Percentiles rank a stretch among this genome's conserved stretches.
These are phyloP conservation scores for Simmondsia chinensis DNA, from an alignment of 148 eudicot genomes.

Conservation along the genomic window DNA sequence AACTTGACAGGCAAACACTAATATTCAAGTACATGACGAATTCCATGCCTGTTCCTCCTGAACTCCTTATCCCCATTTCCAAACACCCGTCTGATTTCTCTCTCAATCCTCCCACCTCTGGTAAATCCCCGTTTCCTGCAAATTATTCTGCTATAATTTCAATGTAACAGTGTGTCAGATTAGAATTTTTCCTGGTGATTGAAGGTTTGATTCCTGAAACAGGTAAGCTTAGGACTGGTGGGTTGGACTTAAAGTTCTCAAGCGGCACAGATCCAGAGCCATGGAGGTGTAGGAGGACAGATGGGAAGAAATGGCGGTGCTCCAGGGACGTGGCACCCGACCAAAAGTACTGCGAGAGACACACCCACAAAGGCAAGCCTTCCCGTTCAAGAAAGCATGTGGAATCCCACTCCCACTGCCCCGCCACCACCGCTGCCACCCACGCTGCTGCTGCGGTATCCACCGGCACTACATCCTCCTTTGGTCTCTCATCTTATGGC, in stretches of 20 bases:
- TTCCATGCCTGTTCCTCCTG: slow-evolving; percentile 60
- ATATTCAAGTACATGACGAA: slow-evolving; percentile 74
- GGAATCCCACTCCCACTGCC: slow-evolving; percentile 37
- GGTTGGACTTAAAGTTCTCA: background rate
- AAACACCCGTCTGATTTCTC: slow-evolving; percentile 9
- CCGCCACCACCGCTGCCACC: background rate
- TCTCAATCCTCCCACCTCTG: background rate
- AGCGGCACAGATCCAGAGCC: slow-evolving; percentile 58
- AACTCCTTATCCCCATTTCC: slow-evolving; percentile 39
- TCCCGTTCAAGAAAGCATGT: slow-evolving; percentile 97
- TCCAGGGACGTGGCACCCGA: slow-evolving; percentile 75
- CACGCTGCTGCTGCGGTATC: background rate
- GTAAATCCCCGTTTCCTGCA: too few species aligned
- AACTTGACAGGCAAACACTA: slow-evolving; percentile 60
- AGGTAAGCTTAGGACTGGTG: background rate
- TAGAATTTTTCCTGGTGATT: background rate
- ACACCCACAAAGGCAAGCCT: slow-evolving; percentile 55
- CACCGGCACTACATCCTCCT: background rate
- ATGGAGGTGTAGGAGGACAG: slow-evolving; percentile 83
- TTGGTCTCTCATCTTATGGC: slow-evolving; percentile 1
- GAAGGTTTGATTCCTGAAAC: background rate
- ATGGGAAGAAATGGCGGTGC: slow-evolving; percentile 86
- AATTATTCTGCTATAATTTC: too few species aligned
- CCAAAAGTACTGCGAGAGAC: slow-evolving; percentile 86
- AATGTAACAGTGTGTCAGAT: background rate